Base-by-base conservation (phyloP, 352 stramenopile species). In the Pilasporangium apinafurcum region DNA sequence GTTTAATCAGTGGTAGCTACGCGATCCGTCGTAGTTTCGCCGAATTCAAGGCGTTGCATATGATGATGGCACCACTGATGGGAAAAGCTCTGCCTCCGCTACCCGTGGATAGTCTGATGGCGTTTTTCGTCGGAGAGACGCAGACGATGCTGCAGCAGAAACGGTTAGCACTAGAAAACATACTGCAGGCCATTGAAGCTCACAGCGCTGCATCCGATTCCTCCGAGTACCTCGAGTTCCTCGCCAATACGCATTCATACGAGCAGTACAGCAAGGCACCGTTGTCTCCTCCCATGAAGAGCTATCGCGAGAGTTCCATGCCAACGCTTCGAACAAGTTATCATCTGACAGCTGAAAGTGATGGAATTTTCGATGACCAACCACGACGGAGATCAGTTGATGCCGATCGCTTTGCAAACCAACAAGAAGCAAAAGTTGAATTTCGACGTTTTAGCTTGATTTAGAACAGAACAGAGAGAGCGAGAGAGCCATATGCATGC, bases 1-100 rank as follows among this genome's bases (percentile, higher is more conserved):
- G 36, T n/a, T 53, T 43, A 14, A 28, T 44, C 8, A 36, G 40
- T 8, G 53, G 72, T 14, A 31, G 51, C 17, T 88, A 88, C 61
- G 56, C 62, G 33, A 82, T 88, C 44, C 70, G 70, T n/a, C 69
- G 72, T 14, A 75, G 72, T 39, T 83, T 82, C 26, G 55, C 57
- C 41, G 76, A 88, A 42, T 86, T 88, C 50, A 81, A 82, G 62
- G 59, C 65, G 36, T 73, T 88, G 41, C 68, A 88, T 51, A 37
- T 54, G 4, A 61, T 63, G 31, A 54, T 88, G 41, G 59, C 47
- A 24, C 49, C 70, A 5, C 42, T 80, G 50, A 76, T 86, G 60
- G 36, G 41, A 17, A 26, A 41, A 22, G 51, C 60, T 14, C 54
- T 71, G 13, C 77, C 76, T 10, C 56, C 59, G 41, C 44, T 88